Evolutionary conservation across 2,329 filamentous ascomycete genomes (phyloP), one percentile per base, ranked within the genome.

Genomic region (Cadophora malorum): DNA sequence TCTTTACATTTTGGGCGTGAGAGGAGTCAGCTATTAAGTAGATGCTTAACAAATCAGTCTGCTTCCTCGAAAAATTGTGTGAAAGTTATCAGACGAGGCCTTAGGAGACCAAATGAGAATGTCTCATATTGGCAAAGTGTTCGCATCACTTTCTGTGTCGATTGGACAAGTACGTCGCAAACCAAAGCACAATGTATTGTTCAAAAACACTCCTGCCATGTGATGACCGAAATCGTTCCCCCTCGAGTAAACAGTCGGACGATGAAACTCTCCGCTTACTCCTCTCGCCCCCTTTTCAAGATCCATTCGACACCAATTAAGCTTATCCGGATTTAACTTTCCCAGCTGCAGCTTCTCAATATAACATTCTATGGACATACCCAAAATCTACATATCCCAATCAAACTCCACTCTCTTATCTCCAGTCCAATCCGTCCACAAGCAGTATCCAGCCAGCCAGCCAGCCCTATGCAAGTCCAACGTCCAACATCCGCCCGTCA

Each of bases 201-300:
- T 38, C 35, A 4, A 38, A 3, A 45, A 19, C 4, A 2, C 41
- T 45, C 19, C 41, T 12, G 5, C 14, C 41, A 45, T 45, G 41
- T 45, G 41, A 45, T 6, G 35, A 45, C 6, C 6, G 3, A 45
- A 19, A 45, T 45, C 12, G 35, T 10, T 4, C 35, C 9, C 9
- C 7, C 12, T 38, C 35, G 9, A 9, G 7, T 14, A 45, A 16
- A 2, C 45, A 21, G 1, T 8, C 45, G 45, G 52, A 31, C 52
- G 33, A 55, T 14, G 12, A 55, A 33, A 33, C 25, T 16, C 52
- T 55, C 52, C 52, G 28, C 52, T 55, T 55, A 55, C 52, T 55
- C 14, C 52, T 28, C 3, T 25, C 50, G 5, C 16, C 19, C 4
- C 6, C n/a, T n/a, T n/a, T n/a, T n/a, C 7, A 55, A 55, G 12